Evolutionary conservation across 495 filamentous ascomycete species (phyloP), one percentile per base, ranked within the genome.

Genomic region (Poronia punctata): DNA sequence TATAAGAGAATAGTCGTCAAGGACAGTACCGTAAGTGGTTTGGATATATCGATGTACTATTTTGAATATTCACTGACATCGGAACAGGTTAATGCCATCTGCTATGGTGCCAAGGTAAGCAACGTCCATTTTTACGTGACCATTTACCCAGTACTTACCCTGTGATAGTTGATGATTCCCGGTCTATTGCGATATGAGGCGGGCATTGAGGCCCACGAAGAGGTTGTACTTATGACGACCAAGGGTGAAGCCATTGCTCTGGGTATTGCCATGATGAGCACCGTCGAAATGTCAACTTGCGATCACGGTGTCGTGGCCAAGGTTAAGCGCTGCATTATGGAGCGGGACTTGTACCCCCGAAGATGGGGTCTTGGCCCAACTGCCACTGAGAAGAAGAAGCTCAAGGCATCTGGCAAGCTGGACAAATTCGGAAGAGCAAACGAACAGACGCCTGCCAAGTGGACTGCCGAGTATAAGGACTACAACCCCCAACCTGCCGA

Each of bases 311-410:
- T 94, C 22, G 90, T 97, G 31, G 92, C 93, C 36, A 95, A 94
- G 71, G 82, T 97, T 58, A 97, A 97, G 79, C 79, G 92, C 40
- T 88, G 86, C 62, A 98, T 98, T 65, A 97, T 98, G 92, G 93
- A 98, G 69, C 85, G 92, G 46, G 90, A 96, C 58, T 72, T 94
- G 9, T 98, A 98, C 72, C 90, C 90, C 41, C 76, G 85, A 59
- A 69, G 88, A 71, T 98, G 92, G 92, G 93, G 93, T 35, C 64
- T 95, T 50, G 92, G 92, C 30, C 89, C 90, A 27, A 78, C 86
- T 40, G 89, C 92, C 19, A 53, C 83, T 28, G 84, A 95, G 69
- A 98, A 98, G 80, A 97, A 97, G 81, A 93, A 96, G 78, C 79
- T 98, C 68, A 97, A 96, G 76, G 83, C 84, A n/a, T 82, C 83